A percentile compares a stretch with the other conserved stretches of the same genome.
Evolutionary conservation across 2,329 filamentous ascomycete genomes (phyloP).

Genomic region (Alternaria arborescens): DNA sequence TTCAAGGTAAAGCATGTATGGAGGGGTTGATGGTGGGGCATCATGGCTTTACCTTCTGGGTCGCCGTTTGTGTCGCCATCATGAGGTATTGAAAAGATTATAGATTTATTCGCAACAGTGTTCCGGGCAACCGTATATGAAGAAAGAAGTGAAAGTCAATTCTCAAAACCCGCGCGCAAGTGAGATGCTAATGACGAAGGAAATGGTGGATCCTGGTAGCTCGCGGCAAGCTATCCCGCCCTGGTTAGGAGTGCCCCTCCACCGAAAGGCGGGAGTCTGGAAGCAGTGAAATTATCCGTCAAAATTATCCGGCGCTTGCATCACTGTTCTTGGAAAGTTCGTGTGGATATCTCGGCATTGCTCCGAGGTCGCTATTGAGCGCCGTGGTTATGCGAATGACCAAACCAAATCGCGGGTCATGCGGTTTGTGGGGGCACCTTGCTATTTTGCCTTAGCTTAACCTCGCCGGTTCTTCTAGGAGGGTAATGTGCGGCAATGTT

Average conservation of each 20-base stretch:
- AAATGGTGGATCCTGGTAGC: slow-evolving; percentile 36
- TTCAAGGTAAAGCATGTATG: slow-evolving; percentile 16
- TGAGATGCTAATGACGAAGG: slow-evolving; percentile 36
- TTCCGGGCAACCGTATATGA: neutral
- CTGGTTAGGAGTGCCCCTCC: slow-evolving; percentile 29
- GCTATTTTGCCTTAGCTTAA: neutral
- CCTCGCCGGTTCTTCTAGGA: slow-evolving; percentile 3
- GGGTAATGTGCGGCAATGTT: slow-evolving; percentile 14
- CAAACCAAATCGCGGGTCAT: slow-evolving; percentile 9
- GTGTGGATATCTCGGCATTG: slow-evolving; percentile 25
- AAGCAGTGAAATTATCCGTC: slow-evolving; percentile 41
- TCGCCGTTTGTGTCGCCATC: slow-evolving; percentile 42
- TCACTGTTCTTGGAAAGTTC: slow-evolving; percentile 28
- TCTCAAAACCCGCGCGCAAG: slow-evolving; percentile 28
- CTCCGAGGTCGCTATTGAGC: slow-evolving; percentile 34
- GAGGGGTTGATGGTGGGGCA: slow-evolving; percentile 44
- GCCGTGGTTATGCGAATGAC: slow-evolving; percentile 27
- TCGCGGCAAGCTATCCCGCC: slow-evolving; percentile 40
- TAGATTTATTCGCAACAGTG: neutral
- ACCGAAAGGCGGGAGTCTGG: slow-evolving; percentile 33
- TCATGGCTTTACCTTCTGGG: slow-evolving; percentile 44
- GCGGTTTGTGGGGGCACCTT: slow-evolving; percentile 10
- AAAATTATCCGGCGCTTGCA: slow-evolving; percentile 46
- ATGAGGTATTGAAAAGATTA: slow-evolving; percentile 15
- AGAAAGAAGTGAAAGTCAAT: slow-evolving; percentile 16